Evolutionary conservation across 2,329 filamentous ascomycete species (phyloP), one percentile per base, ranked within the genome.

Genomic region (Aspergillus bombycis): DNA sequence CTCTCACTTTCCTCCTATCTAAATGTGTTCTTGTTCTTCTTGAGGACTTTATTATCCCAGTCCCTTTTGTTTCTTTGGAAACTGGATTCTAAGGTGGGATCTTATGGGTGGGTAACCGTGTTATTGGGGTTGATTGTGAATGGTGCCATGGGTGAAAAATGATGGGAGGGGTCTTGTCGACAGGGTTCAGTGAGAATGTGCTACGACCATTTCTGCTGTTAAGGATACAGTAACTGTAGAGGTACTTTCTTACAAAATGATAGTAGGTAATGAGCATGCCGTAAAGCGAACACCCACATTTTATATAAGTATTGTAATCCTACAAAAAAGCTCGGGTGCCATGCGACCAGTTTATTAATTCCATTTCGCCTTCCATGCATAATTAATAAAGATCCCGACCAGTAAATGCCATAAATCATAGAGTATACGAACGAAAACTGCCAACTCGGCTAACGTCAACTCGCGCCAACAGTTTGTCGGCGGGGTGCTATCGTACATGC

Each of bases 401-500:
- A 23, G 32, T 50, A 55, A 38, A 60, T 60, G 48, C 58, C 50
- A 60, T 60, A 55, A 41, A 60, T 60, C 58, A 50, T 48, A 58
- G 30, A 58, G 11, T 26, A 38, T 30, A 28, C 30, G n/a, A 38
- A 28, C 30, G n/a, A 38, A 55, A 23, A 30, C 28, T n/a, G 48
- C 9, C 16, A 52, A 32, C 48, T 21, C 28, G 10, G 4, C n/a
- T 34, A 52, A 32, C 48, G 28, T 38, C 32, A 36, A 26, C 32
- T 55, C 11, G 28, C 50, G 32, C 52, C 32, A 38, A 26, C 52
- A 16, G 11, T 10, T 10, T 7, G 52, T 16, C 52, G 32, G 32
- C 52, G 30, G 52, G 30, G 32, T 41, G 23, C 32, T 55, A 55
- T 38, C 30, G 52, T 55, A 55, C 52, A 55, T 55, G 21, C n/a